These are phyloP conservation scores for Dryadomyces quercus-mongolicae DNA, from an alignment of 2,329 filamentous ascomycete species.

Conservation along the genomic window DNA sequence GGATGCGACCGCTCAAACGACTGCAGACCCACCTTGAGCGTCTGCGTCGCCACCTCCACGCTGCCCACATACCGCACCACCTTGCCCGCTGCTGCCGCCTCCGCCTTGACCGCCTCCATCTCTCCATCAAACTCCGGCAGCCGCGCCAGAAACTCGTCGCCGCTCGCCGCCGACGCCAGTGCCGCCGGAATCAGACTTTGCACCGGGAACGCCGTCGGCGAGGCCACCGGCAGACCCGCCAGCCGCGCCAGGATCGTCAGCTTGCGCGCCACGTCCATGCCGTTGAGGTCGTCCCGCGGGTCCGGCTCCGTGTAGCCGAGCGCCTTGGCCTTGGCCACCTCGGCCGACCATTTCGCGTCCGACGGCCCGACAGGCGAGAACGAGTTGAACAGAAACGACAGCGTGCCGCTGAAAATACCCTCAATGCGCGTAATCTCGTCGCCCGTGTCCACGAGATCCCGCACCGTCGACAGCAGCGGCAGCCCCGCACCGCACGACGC, in stretches of 20 bases:
- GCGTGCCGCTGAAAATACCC: slow-evolving; percentile 93
- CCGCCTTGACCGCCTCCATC: slow-evolving; percentile 80
- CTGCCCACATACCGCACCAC: slow-evolving; percentile 91
- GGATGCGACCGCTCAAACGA: slow-evolving; percentile 79
- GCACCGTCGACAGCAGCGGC: slow-evolving; percentile 84
- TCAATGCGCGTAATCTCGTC: slow-evolving; percentile 88
- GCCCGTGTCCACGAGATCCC: slow-evolving; percentile 88
- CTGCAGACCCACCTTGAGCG: slow-evolving; percentile 86
- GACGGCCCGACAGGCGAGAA: slow-evolving; percentile 63
- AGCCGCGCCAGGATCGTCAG: slow-evolving; percentile 87
- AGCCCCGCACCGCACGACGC: slow-evolving; percentile 88
- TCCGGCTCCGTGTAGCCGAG: slow-evolving; percentile 88
- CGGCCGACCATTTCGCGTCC: slow-evolving; percentile 72
- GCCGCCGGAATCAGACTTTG: slow-evolving; percentile 86
- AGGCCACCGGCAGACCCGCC: slow-evolving; percentile 68
- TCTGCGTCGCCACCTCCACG: slow-evolving; percentile 69
- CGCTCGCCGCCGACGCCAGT: slow-evolving; percentile 63
- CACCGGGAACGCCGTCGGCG: slow-evolving; percentile 81
- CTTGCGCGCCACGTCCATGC: slow-evolving; percentile 86
- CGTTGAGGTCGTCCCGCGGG: slow-evolving; percentile 76
- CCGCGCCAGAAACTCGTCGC: slow-evolving; percentile 74
- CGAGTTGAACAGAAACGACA: slow-evolving; percentile 96
- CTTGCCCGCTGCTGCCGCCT: slow-evolving; percentile 78
- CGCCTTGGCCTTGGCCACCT: slow-evolving; percentile 85
- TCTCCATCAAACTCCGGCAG: slow-evolving; percentile 74